A percentile compares a stretch with the other conserved stretches of the same genome.
phyloP scores from a whole-genome alignment of 1,284 basidiomycete species.

The Agaricales sp. region DNA sequence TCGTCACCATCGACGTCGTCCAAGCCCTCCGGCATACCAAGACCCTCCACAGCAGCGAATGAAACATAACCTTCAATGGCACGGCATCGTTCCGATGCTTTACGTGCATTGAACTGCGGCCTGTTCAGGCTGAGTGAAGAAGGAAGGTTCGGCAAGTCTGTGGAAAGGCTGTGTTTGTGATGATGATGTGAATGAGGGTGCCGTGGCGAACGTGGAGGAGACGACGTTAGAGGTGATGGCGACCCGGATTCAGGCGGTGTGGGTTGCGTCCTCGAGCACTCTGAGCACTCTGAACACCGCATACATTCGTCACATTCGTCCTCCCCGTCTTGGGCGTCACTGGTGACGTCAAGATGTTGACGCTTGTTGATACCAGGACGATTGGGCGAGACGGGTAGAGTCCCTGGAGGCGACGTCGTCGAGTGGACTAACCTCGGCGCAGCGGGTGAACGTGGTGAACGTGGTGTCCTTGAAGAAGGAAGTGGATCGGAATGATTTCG shows the following conservation, averaged over 20 bases:
- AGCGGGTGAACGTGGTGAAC: too few species aligned
- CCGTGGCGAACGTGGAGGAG: slow-evolving; percentile 16
- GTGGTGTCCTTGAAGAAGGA: too few species aligned
- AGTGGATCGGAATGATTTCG: too few species aligned
- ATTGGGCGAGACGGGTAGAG: too few species aligned
- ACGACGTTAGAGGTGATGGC: slow-evolving; percentile 7
- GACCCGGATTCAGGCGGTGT: background rate
- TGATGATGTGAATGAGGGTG: too few species aligned
- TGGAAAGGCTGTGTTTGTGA: too few species aligned
- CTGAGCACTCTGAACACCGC: too few species aligned
- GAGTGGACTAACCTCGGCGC: too few species aligned
- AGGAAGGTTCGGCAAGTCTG: background rate
- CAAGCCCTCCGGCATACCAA: slow-evolving; percentile 43
- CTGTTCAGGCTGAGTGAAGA: background rate
- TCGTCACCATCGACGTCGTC: background rate
- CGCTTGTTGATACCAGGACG: background rate
- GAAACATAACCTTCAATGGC: slow-evolving; percentile 56
- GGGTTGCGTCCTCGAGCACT: slow-evolving; percentile 2
- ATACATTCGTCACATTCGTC: too few species aligned
- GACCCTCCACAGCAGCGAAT: slow-evolving; percentile 58
- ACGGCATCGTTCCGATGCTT: slow-evolving; percentile 44
- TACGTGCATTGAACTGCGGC: slow-evolving; percentile 46
- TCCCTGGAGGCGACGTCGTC: too few species aligned
- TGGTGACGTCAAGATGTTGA: background rate
- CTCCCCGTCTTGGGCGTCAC: too few species aligned